These are phyloP conservation scores for Heterobasidion occidentale DNA, from an alignment of 1,284 basidiomycete species.

Conservation along the genomic window DNA sequence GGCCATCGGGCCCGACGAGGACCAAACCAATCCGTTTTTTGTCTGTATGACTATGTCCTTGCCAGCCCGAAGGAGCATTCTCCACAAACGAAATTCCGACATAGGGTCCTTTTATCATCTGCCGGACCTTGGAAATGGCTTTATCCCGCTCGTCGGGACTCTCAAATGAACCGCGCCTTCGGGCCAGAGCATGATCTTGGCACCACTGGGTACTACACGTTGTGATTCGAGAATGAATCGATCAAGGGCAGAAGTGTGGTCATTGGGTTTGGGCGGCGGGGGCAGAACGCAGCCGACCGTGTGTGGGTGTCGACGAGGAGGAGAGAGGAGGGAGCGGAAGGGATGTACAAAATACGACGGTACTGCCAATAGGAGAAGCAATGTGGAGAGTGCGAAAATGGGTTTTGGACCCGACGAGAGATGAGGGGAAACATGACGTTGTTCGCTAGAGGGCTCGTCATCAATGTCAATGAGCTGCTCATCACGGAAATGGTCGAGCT, in stretches of 20 bases:
- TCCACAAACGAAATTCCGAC: conserved; percentile 69
- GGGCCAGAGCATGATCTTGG: conserved; percentile 69
- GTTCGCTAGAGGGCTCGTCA: neutral
- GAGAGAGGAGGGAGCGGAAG: conserved; percentile 37
- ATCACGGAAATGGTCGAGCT: neutral
- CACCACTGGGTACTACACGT: conserved; percentile 23
- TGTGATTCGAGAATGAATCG: conserved; percentile 53
- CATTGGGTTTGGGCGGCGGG: conserved; percentile 28
- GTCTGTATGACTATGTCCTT: conserved; percentile 17
- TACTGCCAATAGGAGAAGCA: conserved; percentile 40
- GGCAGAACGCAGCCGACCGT: conserved; percentile 61
- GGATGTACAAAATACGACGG: conserved; percentile 43
- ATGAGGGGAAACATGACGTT: neutral
- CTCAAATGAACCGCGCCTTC: conserved; percentile 61
- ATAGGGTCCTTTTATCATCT: conserved; percentile 26
- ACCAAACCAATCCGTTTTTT: conserved; percentile 54
- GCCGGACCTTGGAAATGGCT: conserved; percentile 37
- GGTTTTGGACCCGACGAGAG: conserved; percentile 1
- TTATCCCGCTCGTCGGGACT: conserved; percentile 37
- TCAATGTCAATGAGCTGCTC: conserved; percentile 7
- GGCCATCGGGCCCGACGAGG: conserved; percentile 31
- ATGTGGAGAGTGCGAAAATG: conserved; percentile 26
- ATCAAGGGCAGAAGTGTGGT: conserved; percentile 33
- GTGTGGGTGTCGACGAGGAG: conserved; percentile 40
- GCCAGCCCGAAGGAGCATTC: conserved; percentile 23